Conservation (phyloP, 768 basidiomycete genomes). For the Phanerochaete sordida region DNA sequence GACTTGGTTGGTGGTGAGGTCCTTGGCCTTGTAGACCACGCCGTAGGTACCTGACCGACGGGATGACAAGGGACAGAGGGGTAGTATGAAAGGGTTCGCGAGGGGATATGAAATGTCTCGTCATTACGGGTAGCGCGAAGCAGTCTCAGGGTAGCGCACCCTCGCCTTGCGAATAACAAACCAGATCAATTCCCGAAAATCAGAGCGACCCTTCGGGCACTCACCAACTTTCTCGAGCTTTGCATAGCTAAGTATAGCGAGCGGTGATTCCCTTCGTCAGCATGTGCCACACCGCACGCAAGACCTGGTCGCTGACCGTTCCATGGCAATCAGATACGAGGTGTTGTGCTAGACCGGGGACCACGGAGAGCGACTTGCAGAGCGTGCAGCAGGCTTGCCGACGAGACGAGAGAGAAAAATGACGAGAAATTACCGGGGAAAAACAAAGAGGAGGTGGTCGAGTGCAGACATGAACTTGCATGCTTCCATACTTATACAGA, state of each 20-base stretch:
- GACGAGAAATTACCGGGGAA: neutral
- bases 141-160: constrained; percentile 29
- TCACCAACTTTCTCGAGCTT: constrained; percentile 98
- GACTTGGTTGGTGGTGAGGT: constrained; percentile 71
- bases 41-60: constrained; percentile 82
- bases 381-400: neutral
- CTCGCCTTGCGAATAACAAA: constrained; percentile 40
- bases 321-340: constrained; percentile 17
- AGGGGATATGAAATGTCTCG: neutral
- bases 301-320: constrained; percentile 17
- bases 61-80: neutral
- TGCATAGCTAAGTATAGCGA: constrained; percentile 61
- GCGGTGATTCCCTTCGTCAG: neutral
- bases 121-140: neutral
- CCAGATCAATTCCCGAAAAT: neutral
- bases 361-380: neutral
- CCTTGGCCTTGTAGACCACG: constrained; percentile 96
- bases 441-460: neutral
- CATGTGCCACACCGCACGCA: constrained; percentile 14
- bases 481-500: constrained; percentile 6
- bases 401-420: neutral
- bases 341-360: neutral
- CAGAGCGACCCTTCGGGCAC: constrained; percentile 31
- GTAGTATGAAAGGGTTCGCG: neutral
- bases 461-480: neutral